Evolutionary conservation across 768 basidiomycete genomes (phyloP).

Genomic region (Crucibulum laeve): DNA sequence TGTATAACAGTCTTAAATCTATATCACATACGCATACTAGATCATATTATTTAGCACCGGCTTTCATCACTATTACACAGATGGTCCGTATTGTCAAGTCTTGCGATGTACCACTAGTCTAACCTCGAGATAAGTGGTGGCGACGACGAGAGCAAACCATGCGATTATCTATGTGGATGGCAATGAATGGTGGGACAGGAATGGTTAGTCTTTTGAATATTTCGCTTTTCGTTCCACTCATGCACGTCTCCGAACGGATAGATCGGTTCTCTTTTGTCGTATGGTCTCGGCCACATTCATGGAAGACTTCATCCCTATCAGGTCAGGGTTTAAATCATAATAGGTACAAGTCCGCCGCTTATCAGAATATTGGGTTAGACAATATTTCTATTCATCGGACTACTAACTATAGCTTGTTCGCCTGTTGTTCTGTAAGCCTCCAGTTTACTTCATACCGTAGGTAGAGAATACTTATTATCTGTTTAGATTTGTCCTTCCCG

Average conservation of each 20-base stretch:
- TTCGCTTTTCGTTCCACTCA: not conserved
- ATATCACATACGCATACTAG: not conserved
- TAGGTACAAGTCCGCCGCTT: not conserved
- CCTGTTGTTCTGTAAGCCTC: conserved; percentile 28
- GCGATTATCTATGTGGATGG: conserved; percentile 37
- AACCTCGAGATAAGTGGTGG: conserved; percentile 44
- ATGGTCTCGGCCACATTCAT: conserved; percentile 34
- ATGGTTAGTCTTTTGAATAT: conserved; percentile 19
- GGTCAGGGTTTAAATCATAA: conserved; percentile 16
- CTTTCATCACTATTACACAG: conserved; percentile 44
- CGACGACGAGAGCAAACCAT: conserved; percentile 41
- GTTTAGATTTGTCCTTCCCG: conserved; percentile 34
- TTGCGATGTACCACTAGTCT: too few relatives aligned
- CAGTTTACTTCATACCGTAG: not conserved
- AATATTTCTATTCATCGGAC: conserved; percentile 43
- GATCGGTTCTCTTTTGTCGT: conserved; percentile 40
- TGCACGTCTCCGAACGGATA: conserved; percentile 5
- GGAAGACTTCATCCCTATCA: conserved; percentile 35
- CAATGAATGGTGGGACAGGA: conserved; percentile 35
- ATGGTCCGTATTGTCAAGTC: conserved; percentile 22
- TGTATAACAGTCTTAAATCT: not conserved
- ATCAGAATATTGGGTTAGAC: conserved; percentile 13
- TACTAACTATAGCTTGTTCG: conserved; percentile 31
- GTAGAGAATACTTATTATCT: not conserved
- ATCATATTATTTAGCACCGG: conserved; percentile 25